Percentiles rank a stretch among this genome's conserved stretches.
phyloP scores from a whole-genome alignment of 73 alveolate species.

The Paramecium tetraurelia region DNA sequence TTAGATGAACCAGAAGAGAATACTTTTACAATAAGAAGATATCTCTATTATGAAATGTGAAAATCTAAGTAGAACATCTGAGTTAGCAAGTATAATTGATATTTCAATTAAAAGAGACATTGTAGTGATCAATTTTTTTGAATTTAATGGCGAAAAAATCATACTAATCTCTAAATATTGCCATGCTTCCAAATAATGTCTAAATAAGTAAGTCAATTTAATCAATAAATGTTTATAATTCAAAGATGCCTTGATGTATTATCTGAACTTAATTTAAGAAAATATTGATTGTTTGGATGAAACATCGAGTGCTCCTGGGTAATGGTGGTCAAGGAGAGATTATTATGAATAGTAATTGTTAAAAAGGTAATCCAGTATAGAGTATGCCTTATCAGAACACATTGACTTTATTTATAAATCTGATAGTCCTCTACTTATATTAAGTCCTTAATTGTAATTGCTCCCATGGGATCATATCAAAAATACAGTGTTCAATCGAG shows the following conservation, averaged over 20 bases:
- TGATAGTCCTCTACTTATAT: neutral
- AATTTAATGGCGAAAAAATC: constrained; percentile 6
- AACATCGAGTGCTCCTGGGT: neutral
- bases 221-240: neutral
- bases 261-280: neutral
- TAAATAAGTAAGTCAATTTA: neutral
- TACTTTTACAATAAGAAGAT: neutral
- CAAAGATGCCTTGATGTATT: constrained; percentile 23
- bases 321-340: constrained; percentile 34
- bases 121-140: neutral
- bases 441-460: constrained; percentile 8
- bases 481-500: constrained; percentile 8
- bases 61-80: neutral
- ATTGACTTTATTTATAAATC: neutral
- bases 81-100: neutral
- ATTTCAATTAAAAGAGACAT: neutral
- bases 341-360: constrained; percentile 4
- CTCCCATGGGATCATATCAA: constrained; percentile 34
- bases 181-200: neutral
- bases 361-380: neutral
- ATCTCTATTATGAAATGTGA: neutral
- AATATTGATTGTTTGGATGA: constrained; percentile 24
- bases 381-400: neutral
- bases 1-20: constrained; percentile 9
- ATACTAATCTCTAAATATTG: neutral